These are phyloP conservation scores for Kodamaea alishanica DNA, from an alignment of 1,139 yeast species.

Conservation along the genomic window DNA sequence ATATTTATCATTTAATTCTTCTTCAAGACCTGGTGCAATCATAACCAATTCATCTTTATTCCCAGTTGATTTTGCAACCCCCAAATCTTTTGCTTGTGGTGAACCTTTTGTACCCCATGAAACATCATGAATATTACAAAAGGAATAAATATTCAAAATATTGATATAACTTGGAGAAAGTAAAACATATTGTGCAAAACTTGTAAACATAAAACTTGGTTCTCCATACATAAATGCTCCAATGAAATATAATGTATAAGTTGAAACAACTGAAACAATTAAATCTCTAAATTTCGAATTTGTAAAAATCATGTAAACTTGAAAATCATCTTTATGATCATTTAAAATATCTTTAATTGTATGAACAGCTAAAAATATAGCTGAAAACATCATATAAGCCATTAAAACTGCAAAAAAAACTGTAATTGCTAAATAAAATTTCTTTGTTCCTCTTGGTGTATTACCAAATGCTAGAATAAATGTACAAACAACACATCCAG, in stretches of 20 bases:
- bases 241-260: constrained; percentile 74
- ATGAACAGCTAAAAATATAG: constrained; percentile 75
- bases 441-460: constrained; percentile 25
- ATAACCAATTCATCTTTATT: constrained; percentile 63
- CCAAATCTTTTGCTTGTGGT: constrained; percentile 60
- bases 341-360: constrained; percentile 47
- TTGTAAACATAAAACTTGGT: constrained; percentile 76
- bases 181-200: constrained; percentile 66
- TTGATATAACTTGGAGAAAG: constrained; percentile 75
- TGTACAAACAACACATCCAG: constrained; percentile 23
- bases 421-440: constrained; percentile 21
- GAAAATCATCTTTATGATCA: constrained; percentile 42
- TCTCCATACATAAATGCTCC: constrained; percentile 74
- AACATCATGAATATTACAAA: constrained; percentile 81
- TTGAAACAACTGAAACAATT: constrained; percentile 79
- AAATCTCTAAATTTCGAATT: constrained; percentile 75
- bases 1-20: constrained; percentile 62
- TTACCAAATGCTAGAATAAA: constrained; percentile 29
- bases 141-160: constrained; percentile 76
- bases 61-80: constrained; percentile 58
- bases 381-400: constrained; percentile 52
- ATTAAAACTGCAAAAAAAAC: constrained; percentile 24
- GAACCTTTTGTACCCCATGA: constrained; percentile 89
- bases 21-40: constrained; percentile 60
- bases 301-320: constrained; percentile 48